Base-by-base conservation (phyloP, 345 rosid species). In the Brassica cretica region DNA sequence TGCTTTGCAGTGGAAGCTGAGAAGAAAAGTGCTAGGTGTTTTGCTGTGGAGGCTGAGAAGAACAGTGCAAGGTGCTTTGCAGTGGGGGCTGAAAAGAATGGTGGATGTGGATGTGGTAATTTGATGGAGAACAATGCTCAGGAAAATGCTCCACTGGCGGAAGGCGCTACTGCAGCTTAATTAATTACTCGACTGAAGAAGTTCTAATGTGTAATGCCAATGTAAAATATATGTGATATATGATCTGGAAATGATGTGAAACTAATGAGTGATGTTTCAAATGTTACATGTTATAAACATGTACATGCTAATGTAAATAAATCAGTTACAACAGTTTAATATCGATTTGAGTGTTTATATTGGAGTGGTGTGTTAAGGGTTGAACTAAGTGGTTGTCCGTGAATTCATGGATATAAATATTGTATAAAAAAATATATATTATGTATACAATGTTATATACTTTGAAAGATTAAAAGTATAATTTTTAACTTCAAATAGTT, bases 261-360 rank as follows among this genome's bases (percentile, higher is more conserved):
- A 41, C 49, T 37, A 35, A 35, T 65, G 69, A 35, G 69, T 9
- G 3, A 6, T 63, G 66, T 30, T 63, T 2, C 51, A 18, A 8
- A 10, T 46, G 49, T 65, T 65, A 18, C 69, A 65, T 65, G 69
- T 18, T 65, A 35, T 35, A 16, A 35, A 35, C 51, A 65, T 64
- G 68, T 8, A 65, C 29, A 8, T 35, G 51, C 69, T 65, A 37
- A 65, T 35, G 29, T 65, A 19, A 65, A 35, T 65, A 65, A 65
- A 65, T 65, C 35, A 65, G 29, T 65, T 35, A 35, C 10, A 4
- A 15, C 6, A 21, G 10, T 41, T 41, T 41, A 41, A 41, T 41
- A 41, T 41, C 49, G 11, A 37, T 37, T 37, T 37, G 41, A 7
- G 41, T 37, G 41, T 37, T 37, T 37, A 37, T 37, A 37, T 2